Conservation (phyloP, 192 early-diverging fungal species). For the Backusella tuberculispora region DNA sequence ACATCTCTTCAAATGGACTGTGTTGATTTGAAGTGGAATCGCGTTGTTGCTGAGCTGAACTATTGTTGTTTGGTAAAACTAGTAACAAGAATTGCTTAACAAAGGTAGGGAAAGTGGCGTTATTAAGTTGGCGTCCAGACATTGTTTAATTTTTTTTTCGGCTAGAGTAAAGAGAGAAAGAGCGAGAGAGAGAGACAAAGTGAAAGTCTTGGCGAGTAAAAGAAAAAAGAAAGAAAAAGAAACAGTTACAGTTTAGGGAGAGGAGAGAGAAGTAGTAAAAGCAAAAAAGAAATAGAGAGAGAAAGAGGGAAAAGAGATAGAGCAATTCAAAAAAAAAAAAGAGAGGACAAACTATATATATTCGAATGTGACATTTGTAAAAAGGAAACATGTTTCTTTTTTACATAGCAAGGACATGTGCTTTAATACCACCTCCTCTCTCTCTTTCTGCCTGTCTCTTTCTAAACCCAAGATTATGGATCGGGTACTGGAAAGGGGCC, state of each 20-base stretch:
- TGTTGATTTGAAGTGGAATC: not conserved
- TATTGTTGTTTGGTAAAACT: conserved; percentile 18
- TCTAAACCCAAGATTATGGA: conserved; percentile 12
- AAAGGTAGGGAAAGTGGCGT: conserved; percentile 21
- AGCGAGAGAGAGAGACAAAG: not conserved
- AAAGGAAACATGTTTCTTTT: conserved; percentile 18
- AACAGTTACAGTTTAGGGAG: not conserved
- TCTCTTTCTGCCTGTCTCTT: not conserved
- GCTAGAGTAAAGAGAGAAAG: not conserved
- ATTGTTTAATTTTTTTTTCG: not conserved
- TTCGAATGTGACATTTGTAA: conserved; percentile 13
- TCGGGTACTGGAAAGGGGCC: conserved; percentile 1
- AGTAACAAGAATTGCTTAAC: conserved; percentile 18
- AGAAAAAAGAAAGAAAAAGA: not conserved
- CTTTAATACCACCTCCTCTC: not conserved
- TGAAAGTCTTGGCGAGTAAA: not conserved
- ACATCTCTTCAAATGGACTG: conserved; percentile 23
- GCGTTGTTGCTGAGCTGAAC: not conserved
- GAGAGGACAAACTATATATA: conserved; percentile 18
- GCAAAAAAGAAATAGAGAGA: not conserved
- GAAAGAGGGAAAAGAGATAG: not conserved
- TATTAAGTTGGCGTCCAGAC: conserved; percentile 11
- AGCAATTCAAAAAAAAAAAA: not conserved
- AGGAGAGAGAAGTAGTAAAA: not conserved
- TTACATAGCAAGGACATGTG: conserved; percentile 16